Base-by-base conservation (phyloP, 345 rosid genomes). In the Hirschfeldia incana region DNA sequence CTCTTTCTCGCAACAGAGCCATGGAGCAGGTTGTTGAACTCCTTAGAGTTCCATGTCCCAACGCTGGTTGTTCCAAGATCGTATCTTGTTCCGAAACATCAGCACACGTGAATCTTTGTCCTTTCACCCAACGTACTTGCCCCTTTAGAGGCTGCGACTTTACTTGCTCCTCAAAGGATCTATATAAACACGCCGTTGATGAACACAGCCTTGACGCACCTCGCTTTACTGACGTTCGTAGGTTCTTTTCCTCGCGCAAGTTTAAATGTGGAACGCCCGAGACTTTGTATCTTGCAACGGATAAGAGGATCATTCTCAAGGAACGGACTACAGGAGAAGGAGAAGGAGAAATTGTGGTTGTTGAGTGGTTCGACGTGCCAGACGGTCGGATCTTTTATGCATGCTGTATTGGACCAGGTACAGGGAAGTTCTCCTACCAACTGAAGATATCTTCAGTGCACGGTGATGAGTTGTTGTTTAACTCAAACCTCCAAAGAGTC, bases 301-400 rank as follows among this genome's bases (percentile, higher is more conserved):
- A 29, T 29, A 11, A 11, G 51, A 42, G 49, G 49, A 11, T 10
- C 12, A 42, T 39, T 39, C 51, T 65, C 30, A 65, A 65, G 30
- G 69, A 65, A 65, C 3, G 8, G 53, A 42, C 49, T 42, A 42
- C 46, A 8, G 12, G 4, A 42, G n/a, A 21, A 65, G 51, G 29
- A 59, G 62, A 16, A 34, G 29, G n/a, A 65, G 69, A 37, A 17
- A 13, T 37, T 65, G 69, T 65, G 16, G 69, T 65, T 65, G 51
- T 36, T 8, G 69, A 65, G 15, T 36, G 69, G 10, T 36, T 29
- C 32, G 32, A 29, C 32, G 46, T 33, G 59, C 26, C 59, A 15
- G 9, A 53, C 8, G 27, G 59, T 53, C 59, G 10, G 10, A 16
- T 15, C 0, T 16, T 53, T 8, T 53, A 53, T 53, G 59, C 59